A percentile compares a stretch with the other conserved stretches of the same genome.
Evolutionary conservation across 2,329 filamentous ascomycete species (phyloP).

Genomic region (Coniochaeta pulveracea): DNA sequence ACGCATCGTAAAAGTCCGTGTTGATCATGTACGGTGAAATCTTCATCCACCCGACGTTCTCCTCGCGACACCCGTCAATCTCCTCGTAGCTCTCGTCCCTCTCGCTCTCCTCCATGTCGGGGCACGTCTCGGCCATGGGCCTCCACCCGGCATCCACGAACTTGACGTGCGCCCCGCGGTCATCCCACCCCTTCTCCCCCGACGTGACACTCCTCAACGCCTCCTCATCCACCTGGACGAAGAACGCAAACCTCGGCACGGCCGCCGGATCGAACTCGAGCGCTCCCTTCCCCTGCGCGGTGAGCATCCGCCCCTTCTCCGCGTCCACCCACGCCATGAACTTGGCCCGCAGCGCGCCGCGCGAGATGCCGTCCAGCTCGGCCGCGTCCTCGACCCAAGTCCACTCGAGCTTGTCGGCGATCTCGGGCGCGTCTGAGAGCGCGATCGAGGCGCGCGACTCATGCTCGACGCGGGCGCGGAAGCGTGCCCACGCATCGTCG

Average conservation of each 20-base stretch:
- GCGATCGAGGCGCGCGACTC: neutral
- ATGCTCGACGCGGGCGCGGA: neutral
- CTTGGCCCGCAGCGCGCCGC: neutral
- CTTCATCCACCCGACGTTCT: neutral
- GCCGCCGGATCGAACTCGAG: no score
- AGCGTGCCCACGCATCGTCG: neutral
- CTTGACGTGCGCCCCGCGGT: neutral
- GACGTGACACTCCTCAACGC: neutral
- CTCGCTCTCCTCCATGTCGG: neutral
- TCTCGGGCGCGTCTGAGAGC: neutral
- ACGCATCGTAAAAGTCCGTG: neutral
- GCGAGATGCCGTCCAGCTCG: neutral
- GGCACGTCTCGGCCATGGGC: neutral
- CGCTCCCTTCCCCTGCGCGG: neutral
- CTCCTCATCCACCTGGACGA: neutral
- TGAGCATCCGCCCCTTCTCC: neutral
- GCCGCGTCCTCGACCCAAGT: neutral
- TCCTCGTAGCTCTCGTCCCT: neutral
- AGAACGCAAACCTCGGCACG: neutral
- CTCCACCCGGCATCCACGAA: neutral
- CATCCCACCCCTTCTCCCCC: neutral
- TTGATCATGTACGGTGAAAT: neutral
- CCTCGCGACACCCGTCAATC: neutral
- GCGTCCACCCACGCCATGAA: neutral
- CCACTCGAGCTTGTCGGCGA: neutral